phyloP scores from a whole-genome alignment of 768 basidiomycete species.

The Zangia roseola region DNA sequence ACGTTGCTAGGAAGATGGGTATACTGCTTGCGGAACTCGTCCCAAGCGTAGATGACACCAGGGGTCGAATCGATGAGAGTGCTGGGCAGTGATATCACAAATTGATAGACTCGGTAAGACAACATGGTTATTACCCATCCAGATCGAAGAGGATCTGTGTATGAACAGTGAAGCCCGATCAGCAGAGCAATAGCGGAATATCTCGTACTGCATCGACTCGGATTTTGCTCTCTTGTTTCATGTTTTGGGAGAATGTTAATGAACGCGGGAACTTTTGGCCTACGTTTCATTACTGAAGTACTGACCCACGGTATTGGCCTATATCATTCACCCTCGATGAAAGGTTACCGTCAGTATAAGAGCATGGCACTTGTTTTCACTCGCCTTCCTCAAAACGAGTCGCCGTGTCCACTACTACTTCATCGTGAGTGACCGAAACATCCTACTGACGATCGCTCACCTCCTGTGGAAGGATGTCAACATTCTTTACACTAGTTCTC shows the following conservation, averaged over 20 bases:
- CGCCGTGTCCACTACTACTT: too few species aligned
- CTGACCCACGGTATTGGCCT: too few species aligned
- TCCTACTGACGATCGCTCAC: too few species aligned
- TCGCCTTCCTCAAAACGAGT: too few species aligned
- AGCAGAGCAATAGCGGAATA: neutral
- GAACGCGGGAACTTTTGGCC: too few species aligned
- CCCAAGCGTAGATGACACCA: constrained; percentile 79
- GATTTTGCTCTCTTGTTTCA: constrained; percentile 28
- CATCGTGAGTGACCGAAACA: too few species aligned
- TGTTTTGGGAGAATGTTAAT: neutral
- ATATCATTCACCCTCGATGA: too few species aligned
- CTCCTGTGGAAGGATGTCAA: too few species aligned
- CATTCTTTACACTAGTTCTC: constrained; percentile 3
- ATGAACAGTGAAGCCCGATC: constrained; percentile 9
- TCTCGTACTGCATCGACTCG: constrained; percentile 52
- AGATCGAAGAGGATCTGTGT: constrained; percentile 65
- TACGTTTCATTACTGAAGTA: too few species aligned
- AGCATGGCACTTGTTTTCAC: too few species aligned
- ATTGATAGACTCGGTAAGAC: neutral
- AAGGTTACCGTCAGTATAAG: too few species aligned
- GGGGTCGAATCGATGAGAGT: constrained; percentile 83
- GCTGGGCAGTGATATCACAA: constrained; percentile 34
- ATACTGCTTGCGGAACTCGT: constrained; percentile 64
- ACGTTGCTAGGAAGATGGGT: constrained; percentile 47
- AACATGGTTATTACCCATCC: constrained; percentile 51